Evolutionary conservation across 2,329 filamentous ascomycete genomes (phyloP), one percentile per base, ranked within the genome.

Genomic region (Gnomoniopsis smithogilvyi): DNA sequence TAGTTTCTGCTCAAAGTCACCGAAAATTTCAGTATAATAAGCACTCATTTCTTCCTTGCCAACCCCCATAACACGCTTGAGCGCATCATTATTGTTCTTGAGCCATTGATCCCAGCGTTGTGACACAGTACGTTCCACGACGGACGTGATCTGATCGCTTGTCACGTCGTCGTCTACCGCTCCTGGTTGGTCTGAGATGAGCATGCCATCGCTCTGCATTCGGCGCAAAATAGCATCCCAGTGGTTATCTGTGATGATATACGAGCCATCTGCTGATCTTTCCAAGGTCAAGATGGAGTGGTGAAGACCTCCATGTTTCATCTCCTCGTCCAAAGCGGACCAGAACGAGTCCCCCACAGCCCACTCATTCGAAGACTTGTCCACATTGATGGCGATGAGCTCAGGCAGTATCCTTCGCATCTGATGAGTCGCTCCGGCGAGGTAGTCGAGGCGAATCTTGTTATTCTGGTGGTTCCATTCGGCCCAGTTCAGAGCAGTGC

Each of bases 271-370:
- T 2, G 70, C 67, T 3, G 71, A 68, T 33, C 74, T 73, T 38
- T 81, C 74, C 3, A 83, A 65, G 3, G 73, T 78, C 41, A 84
- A 67, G 43, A 62, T 34, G 21, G 51, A 50, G 52, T 58, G 48
- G 43, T 85, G 75, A 33, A 73, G 71, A 2, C 73, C 73, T 47
- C 83, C 81, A 1, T 74, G 69, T 21, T 73, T 73, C 51, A 89
- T 80, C 58, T 80, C 76, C 55, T 81, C 79, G 24, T 78, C 76
- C 10, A 92, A 69, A 0, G 87, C 88, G 58, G 83, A 76, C 82
- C 85, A 92, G 61, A 92, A 89, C 2, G 85, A 79, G 24, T 83
- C 76, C 0, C 81, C 74, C 17, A 91, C 80, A 26, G 50, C 19
- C 60, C 60, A 62, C n/a, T 59, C 51, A 34, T 51, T 38, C 3